Conservation (phyloP, 108 stramenopile species). For the Pseudonitzschia delicatissima region DNA sequence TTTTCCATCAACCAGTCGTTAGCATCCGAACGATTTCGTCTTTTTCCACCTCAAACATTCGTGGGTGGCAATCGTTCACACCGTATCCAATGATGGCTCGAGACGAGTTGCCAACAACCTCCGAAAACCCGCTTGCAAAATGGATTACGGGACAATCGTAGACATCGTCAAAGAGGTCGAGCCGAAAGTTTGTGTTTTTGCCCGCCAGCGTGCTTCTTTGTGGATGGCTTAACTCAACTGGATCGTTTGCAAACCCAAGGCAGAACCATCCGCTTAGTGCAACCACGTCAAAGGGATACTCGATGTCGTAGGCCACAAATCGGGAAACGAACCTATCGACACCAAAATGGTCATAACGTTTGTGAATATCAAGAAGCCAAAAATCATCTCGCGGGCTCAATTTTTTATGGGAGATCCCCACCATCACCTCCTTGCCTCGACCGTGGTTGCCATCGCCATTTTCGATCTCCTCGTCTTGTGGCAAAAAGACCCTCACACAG, state of each 20-base stretch:
- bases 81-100: constrained; percentile 50
- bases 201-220: background rate
- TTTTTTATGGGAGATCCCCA: constrained; percentile 1
- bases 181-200: background rate
- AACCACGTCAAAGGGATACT: background rate
- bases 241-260: constrained; percentile 8
- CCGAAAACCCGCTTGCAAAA: constrained; percentile 38
- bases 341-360: background rate
- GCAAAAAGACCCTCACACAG: background rate
- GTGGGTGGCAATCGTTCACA: constrained; percentile 48
- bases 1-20: too few relatives aligned
- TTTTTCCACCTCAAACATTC: constrained; percentile 44
- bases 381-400: background rate
- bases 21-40: constrained; percentile 20
- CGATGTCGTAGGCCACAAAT: background rate
- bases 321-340: background rate
- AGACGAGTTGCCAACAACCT: constrained; percentile 36
- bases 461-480: background rate
- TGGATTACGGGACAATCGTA: constrained; percentile 43
- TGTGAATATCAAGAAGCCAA: background rate
- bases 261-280: constrained; percentile 9
- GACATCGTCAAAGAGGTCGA: background rate
- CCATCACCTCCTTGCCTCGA: background rate
- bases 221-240: background rate
- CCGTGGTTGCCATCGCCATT: background rate